Evolutionary conservation across 257 asterid genomes (phyloP).

Genomic region (Nyctanthes arbortristis): DNA sequence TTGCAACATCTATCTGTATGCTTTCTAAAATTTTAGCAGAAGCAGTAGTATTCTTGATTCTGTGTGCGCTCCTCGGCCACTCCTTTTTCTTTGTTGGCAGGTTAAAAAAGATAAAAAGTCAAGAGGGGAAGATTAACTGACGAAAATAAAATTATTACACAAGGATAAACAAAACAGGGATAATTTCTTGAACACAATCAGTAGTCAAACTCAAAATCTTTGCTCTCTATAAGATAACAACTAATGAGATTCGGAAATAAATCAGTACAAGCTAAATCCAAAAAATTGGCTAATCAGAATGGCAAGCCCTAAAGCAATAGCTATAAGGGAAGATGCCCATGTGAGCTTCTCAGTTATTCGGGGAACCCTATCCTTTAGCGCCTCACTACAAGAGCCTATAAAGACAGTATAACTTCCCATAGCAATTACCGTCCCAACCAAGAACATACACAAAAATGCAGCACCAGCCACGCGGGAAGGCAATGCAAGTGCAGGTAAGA

Average conservation of each 20-base stretch:
- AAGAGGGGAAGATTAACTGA: too few species aligned
- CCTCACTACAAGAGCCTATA: conserved; percentile 52
- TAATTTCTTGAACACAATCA: too few species aligned
- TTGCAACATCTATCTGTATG: too few species aligned
- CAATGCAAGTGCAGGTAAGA: conserved; percentile 59
- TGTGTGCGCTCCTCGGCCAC: too few species aligned
- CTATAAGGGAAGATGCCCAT: conserved; percentile 56
- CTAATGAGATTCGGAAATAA: neutral
- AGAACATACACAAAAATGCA: conserved; percentile 46
- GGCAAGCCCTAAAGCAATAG: conserved; percentile 47
- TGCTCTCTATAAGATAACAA: too few species aligned
- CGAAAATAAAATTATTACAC: too few species aligned
- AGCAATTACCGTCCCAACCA: conserved; percentile 53
- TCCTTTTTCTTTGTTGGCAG: too few species aligned
- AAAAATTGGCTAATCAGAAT: conserved; percentile 43
- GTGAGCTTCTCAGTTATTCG: conserved; percentile 59
- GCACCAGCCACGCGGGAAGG: conserved; percentile 60
- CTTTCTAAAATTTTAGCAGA: too few species aligned
- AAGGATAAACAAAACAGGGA: too few species aligned
- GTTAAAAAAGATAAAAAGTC: too few species aligned
- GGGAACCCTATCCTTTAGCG: conserved; percentile 51
- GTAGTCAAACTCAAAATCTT: too few species aligned
- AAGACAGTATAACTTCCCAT: conserved; percentile 61
- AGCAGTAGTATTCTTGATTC: too few species aligned
- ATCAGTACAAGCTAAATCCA: conserved; percentile 47